Conservation (phyloP, 192 early-diverging fungal species). For the Podila epigama region DNA sequence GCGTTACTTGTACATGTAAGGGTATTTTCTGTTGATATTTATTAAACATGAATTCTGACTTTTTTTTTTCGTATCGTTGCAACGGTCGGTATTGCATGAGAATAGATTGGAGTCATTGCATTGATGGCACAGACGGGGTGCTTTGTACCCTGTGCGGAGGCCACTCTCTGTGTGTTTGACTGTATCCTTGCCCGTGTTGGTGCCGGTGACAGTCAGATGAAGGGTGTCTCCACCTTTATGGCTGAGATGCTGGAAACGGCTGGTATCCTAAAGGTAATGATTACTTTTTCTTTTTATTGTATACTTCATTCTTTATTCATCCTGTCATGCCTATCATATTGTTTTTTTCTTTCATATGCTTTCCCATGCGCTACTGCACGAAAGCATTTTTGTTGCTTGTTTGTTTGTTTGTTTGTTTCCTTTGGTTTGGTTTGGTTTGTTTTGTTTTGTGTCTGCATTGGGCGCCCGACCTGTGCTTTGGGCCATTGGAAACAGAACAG, state of each 20-base stretch:
- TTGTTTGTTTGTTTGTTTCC: not conserved
- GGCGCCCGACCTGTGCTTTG: too few species aligned
- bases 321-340: too few species aligned
- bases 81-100: too few species aligned
- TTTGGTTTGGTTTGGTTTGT: not conserved
- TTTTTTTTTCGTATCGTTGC: slow-evolving; percentile 7
- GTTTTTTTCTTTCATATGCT: not conserved
- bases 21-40: too few species aligned
- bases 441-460: too few species aligned
- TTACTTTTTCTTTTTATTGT: not conserved
- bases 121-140: slow-evolving; percentile 96
- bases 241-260: slow-evolving; percentile 94
- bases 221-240: slow-evolving; percentile 97
- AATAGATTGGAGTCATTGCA: slow-evolving; percentile 88
- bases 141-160: slow-evolving; percentile 89
- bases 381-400: not conserved
- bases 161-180: slow-evolving; percentile 80
- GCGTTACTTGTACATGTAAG: too few species aligned
- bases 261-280: slow-evolving; percentile 77
- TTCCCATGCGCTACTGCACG: not conserved
- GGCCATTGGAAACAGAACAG: too few species aligned
- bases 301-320: not conserved
- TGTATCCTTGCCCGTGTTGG: slow-evolving; percentile 92
- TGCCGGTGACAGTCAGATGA: slow-evolving; percentile 91
- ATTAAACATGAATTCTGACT: too few species aligned